Evolutionary conservation across 768 basidiomycete species (phyloP).

Genomic region (Agaricus sinodeliciosus): DNA sequence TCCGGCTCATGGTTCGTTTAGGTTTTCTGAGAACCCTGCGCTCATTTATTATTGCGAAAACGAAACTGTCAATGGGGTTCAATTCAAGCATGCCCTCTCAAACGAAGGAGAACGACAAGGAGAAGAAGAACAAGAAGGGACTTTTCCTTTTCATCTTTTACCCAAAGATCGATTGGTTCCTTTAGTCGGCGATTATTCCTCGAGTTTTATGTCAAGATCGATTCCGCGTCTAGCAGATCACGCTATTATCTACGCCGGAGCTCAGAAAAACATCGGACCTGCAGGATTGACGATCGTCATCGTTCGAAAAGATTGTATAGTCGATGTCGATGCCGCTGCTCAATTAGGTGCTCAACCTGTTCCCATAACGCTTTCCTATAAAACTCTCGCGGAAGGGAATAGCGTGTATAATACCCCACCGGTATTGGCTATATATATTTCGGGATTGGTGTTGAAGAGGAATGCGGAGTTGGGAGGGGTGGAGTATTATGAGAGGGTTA

Average conservation of each 20-base stretch:
- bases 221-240: conserved; percentile 86
- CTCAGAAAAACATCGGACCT: conserved; percentile 97
- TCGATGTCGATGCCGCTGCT: conserved; percentile 78
- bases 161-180: conserved; percentile 55
- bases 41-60: conserved; percentile 99
- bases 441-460: conserved; percentile 75
- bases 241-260: conserved; percentile 93
- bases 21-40: conserved; percentile 75
- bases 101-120: background rate
- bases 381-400: conserved; percentile 65
- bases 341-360: conserved; percentile 67
- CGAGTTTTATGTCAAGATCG: conserved; percentile 92
- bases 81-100: conserved; percentile 47
- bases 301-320: conserved; percentile 90
- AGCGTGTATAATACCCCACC: conserved; percentile 93
- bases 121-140: conserved; percentile 30
- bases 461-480: conserved; percentile 63
- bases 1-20: conserved; percentile 66
- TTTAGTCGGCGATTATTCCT: conserved; percentile 92
- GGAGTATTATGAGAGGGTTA: conserved; percentile 55
- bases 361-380: conserved; percentile 79
- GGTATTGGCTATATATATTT: conserved; percentile 85
- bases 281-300: conserved; percentile 91
- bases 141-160: conserved; percentile 82
- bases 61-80: conserved; percentile 94